phyloP scores from a whole-genome alignment of 2,329 filamentous ascomycete genomes.

The Byssoonygena ceratinophila region DNA sequence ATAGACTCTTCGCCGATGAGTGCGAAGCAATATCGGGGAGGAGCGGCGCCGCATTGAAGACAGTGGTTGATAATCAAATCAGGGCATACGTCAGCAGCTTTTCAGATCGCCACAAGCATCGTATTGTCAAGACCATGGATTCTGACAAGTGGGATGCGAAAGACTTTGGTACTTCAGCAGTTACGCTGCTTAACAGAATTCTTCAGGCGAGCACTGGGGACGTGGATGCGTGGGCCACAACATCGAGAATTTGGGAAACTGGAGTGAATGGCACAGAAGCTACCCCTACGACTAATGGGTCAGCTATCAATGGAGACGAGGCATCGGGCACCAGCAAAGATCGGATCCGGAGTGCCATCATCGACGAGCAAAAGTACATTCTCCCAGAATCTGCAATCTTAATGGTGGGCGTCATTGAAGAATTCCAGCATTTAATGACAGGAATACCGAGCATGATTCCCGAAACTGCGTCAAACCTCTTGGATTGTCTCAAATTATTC shows the following conservation, averaged over 20 bases:
- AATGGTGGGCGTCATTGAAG: slow-evolving; percentile 69
- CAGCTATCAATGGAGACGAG: slow-evolving; percentile 24
- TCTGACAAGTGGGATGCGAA: slow-evolving; percentile 55
- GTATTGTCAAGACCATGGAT: slow-evolving; percentile 49
- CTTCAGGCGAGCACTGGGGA: slow-evolving; percentile 50
- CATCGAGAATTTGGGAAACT: slow-evolving; percentile 43
- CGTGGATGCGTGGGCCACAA: slow-evolving; percentile 44
- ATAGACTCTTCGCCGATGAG: slow-evolving; percentile 55
- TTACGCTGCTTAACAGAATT: slow-evolving; percentile 43
- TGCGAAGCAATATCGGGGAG: slow-evolving; percentile 56
- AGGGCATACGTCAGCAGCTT: slow-evolving; percentile 50
- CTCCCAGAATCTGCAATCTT: slow-evolving; percentile 73
- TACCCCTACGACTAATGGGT: slow-evolving; percentile 31
- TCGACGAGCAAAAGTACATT: slow-evolving; percentile 77
- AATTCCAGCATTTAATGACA: slow-evolving; percentile 71
- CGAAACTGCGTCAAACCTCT: slow-evolving; percentile 66
- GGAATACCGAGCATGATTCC: slow-evolving; percentile 81
- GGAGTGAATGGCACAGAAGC: slow-evolving; percentile 20
- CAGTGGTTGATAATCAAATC: slow-evolving; percentile 53
- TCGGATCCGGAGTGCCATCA: slow-evolving; percentile 59
- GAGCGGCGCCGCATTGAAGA: slow-evolving; percentile 50
- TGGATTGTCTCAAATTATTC: slow-evolving; percentile 84
- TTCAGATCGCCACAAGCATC: slow-evolving; percentile 47
- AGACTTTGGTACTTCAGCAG: slow-evolving; percentile 48
- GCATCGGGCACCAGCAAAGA: slow-evolving; percentile 40